These are phyloP conservation scores for Ashbya aceris DNA, from an alignment of 1,139 yeast genomes.

Conservation along the genomic window DNA sequence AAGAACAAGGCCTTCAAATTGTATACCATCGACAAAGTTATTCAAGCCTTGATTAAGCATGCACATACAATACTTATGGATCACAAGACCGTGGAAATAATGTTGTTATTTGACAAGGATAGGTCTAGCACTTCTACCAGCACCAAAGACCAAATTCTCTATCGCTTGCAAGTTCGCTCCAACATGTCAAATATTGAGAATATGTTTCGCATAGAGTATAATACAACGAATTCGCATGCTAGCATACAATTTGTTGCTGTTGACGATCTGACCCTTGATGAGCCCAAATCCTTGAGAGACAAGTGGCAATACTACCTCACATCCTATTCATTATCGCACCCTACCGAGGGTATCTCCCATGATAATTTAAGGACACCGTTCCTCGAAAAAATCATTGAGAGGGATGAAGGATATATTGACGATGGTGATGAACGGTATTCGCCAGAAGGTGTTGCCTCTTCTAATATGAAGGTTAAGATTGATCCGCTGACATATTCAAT, in stretches of 20 bases:
- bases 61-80: slow-evolving; percentile 74
- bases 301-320: slow-evolving; percentile 90
- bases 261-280: slow-evolving; percentile 79
- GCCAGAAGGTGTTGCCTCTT: slow-evolving; percentile 58
- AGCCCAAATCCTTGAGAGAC: slow-evolving; percentile 65
- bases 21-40: slow-evolving; percentile 88
- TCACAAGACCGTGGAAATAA: slow-evolving; percentile 70
- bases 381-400: slow-evolving; percentile 50
- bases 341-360: slow-evolving; percentile 95
- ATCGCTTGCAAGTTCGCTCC: slow-evolving; percentile 79
- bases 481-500: slow-evolving; percentile 72
- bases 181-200: slow-evolving; percentile 80
- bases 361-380: slow-evolving; percentile 67
- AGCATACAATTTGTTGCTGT: slow-evolving; percentile 76
- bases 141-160: slow-evolving; percentile 80
- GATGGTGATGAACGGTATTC: slow-evolving; percentile 19
- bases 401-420: slow-evolving; percentile 33
- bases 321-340: slow-evolving; percentile 86
- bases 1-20: slow-evolving; percentile 86
- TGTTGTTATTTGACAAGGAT: slow-evolving; percentile 74
- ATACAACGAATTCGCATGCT: slow-evolving; percentile 45
- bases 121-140: slow-evolving; percentile 49
- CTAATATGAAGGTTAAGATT: slow-evolving; percentile 73
- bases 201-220: slow-evolving; percentile 78
- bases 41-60: slow-evolving; percentile 84